Evolutionary conservation across 768 basidiomycete species (phyloP).

Genomic region (Daedaleopsis nitida): DNA sequence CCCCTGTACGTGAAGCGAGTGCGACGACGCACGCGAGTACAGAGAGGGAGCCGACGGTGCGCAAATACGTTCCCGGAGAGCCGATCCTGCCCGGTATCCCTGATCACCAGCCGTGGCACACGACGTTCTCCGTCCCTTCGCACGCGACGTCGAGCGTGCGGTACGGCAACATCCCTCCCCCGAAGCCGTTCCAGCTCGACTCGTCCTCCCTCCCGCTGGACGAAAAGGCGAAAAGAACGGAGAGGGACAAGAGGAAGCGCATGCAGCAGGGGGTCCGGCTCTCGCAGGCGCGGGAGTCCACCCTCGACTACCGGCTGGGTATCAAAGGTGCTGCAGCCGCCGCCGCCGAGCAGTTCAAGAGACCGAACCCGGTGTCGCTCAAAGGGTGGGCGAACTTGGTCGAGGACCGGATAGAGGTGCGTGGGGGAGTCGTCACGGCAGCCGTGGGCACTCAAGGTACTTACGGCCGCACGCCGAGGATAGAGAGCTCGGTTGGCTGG

Average conservation of each 20-base stretch:
- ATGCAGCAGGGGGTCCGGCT: conserved; percentile 57
- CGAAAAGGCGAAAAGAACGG: conserved; percentile 44
- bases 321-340: conserved; percentile 34
- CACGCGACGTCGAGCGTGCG: conserved; percentile 56
- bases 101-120: conserved; percentile 70
- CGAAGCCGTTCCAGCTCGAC: conserved; percentile 14
- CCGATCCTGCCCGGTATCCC: conserved; percentile 56
- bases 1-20: not conserved
- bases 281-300: conserved; percentile 66
- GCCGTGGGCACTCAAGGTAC: not conserved
- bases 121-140: conserved; percentile 62
- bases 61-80: conserved; percentile 31
- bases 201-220: conserved; percentile 26
- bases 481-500: conserved; percentile 71
- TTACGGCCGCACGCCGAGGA: not conserved
- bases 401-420: conserved; percentile 80
- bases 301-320: conserved; percentile 76
- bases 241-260: conserved; percentile 54
- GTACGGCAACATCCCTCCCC: conserved; percentile 45
- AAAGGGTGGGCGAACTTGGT: conserved; percentile 77
- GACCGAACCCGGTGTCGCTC: conserved; percentile 59
- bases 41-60: not conserved
- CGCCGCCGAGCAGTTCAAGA: conserved; percentile 23
- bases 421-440: conserved; percentile 19
- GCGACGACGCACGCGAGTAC: conserved; percentile 6